Evolutionary conservation across 371 early-diverging fungal genomes (phyloP).

Genomic region (Syncephalis plumigaleata): DNA sequence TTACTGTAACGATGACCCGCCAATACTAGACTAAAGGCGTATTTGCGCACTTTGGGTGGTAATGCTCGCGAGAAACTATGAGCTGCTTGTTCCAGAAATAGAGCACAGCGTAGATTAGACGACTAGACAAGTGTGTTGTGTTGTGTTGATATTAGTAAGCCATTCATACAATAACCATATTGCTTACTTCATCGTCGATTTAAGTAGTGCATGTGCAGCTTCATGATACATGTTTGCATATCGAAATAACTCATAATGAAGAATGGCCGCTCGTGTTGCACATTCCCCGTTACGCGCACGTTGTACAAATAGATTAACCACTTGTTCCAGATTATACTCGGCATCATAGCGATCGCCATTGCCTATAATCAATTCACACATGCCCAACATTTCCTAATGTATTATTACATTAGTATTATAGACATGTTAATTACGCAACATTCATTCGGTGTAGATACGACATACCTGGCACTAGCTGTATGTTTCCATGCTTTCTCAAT

Average conservation of each 20-base stretch:
- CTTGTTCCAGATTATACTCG: slow-evolving; percentile 60
- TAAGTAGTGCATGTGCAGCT: slow-evolving; percentile 42
- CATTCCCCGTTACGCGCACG: background rate
- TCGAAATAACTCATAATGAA: slow-evolving; percentile 65
- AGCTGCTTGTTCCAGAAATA: slow-evolving; percentile 81
- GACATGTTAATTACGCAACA: background rate
- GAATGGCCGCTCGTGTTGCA: slow-evolving; percentile 52
- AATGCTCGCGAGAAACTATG: slow-evolving; percentile 42
- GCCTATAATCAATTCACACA: slow-evolving; percentile 54
- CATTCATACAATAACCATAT: background rate
- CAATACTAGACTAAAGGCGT: slow-evolving; percentile 71
- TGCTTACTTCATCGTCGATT: slow-evolving; percentile 47
- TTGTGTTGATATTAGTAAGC: background rate
- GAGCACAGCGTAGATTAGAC: slow-evolving; percentile 52
- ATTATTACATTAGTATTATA: slow-evolving; percentile 5
- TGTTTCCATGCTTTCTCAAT: slow-evolving; percentile 70
- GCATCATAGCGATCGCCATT: slow-evolving; percentile 35
- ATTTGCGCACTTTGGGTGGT: slow-evolving; percentile 57
- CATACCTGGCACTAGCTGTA: slow-evolving; percentile 49
- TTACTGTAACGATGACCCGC: slow-evolving; percentile 73
- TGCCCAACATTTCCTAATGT: slow-evolving; percentile 74
- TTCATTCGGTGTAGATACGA: background rate
- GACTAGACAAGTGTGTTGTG: slow-evolving; percentile 13
- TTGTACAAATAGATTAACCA: slow-evolving; percentile 40
- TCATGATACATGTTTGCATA: slow-evolving; percentile 45